Conservation (phyloP, 345 rosid genomes). For the Barbarea vulgaris region DNA sequence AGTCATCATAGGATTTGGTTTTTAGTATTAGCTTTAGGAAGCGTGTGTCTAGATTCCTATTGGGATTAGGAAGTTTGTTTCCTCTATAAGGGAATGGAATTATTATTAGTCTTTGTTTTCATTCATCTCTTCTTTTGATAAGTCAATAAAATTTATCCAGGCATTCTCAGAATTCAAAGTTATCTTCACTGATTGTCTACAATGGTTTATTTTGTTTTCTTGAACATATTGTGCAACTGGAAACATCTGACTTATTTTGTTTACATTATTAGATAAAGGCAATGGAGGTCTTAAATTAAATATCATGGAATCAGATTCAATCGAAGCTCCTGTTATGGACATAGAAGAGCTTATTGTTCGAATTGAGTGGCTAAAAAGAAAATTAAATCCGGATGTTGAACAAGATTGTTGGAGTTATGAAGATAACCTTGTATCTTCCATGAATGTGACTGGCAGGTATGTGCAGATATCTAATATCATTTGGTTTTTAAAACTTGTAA, state of each 20-base stretch:
- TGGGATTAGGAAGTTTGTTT: too few relatives aligned
- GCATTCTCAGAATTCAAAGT: too few relatives aligned
- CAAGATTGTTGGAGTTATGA: constrained; percentile 49
- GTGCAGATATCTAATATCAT: neutral
- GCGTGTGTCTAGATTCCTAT: neutral
- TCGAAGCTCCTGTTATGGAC: constrained; percentile 64
- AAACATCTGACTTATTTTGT: too few relatives aligned
- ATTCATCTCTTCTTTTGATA: neutral
- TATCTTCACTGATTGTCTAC: too few relatives aligned
- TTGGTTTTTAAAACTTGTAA: neutral
- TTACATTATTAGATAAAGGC: neutral
- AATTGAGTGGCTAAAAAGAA: constrained; percentile 55
- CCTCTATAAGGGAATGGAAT: neutral
- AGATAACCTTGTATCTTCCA: constrained; percentile 44
- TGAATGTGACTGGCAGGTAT: constrained; percentile 26
- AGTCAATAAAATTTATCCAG: neutral
- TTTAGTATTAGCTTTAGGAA: too few relatives aligned
- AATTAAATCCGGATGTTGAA: constrained; percentile 38
- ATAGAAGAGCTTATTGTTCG: constrained; percentile 63
- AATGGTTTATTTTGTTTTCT: too few relatives aligned
- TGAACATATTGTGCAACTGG: too few relatives aligned
- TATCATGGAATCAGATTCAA: constrained; percentile 46
- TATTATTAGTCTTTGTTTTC: too few relatives aligned
- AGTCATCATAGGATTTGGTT: neutral
- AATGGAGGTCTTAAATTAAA: constrained; percentile 36